A percentile compares a stretch with the other conserved stretches of the same genome.
These are phyloP conservation scores for Ogataea naganishii DNA, from an alignment of 805 yeast genomes.

Conservation along the genomic window DNA sequence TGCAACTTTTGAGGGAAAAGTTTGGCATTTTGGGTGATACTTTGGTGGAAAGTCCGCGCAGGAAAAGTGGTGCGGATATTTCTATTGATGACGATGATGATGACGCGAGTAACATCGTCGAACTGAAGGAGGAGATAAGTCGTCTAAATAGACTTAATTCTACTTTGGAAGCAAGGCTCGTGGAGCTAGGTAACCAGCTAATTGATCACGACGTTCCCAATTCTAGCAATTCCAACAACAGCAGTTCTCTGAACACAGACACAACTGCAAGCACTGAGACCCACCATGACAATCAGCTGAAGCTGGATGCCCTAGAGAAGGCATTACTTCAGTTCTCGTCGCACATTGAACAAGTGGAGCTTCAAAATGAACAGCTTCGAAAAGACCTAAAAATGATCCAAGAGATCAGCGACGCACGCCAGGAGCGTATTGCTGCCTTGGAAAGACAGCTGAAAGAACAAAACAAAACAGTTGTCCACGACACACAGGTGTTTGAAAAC, in stretches of 20 bases:
- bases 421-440: constrained; percentile 45
- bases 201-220: constrained; percentile 6
- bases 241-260: too few relatives aligned
- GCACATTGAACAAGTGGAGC: constrained; percentile 54
- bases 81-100: too few relatives aligned
- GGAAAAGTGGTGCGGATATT: too few relatives aligned
- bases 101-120: too few relatives aligned
- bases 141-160: too few relatives aligned
- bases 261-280: too few relatives aligned
- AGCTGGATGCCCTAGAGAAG: constrained; percentile 44
- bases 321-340: constrained; percentile 47
- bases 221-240: too few relatives aligned
- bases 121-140: constrained; percentile 27
- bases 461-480: constrained; percentile 37
- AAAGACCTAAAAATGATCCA: constrained; percentile 48
- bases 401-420: constrained; percentile 48
- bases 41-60: too few relatives aligned
- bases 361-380: constrained; percentile 48
- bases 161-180: constrained; percentile 7
- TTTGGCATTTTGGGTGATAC: too few relatives aligned
- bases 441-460: constrained; percentile 43
- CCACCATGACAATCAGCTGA: constrained; percentile 34
- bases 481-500: constrained; percentile 40
- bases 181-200: constrained; percentile 9
- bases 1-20: too few relatives aligned